Evolutionary conservation across 768 basidiomycete genomes (phyloP), one percentile per base, ranked within the genome.

Genomic region (Tylopilus cervinicoccineus): DNA sequence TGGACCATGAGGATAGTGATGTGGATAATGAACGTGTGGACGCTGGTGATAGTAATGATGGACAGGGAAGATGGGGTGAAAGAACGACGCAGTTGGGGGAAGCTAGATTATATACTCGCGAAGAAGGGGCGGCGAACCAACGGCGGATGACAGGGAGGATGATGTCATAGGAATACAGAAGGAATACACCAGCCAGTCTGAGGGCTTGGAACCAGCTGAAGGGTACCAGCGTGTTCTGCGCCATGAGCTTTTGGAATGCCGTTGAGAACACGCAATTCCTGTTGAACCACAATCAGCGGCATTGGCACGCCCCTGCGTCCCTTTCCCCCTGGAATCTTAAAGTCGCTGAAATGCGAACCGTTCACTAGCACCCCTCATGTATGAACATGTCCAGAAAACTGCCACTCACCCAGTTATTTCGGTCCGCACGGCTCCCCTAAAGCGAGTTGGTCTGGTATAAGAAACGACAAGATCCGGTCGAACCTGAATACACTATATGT

Each of bases 1-100:
- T 58, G 65, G 47, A 65, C 58, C 64, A 65, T 65, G 49, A 41
- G 42, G 51, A 50, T 65, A 52, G 56, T 59, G 17, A 62, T 65
- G 65, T 57, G 27, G 22, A 40, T 55, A 61, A 57, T 29, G 65
- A 65, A 45, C 42, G 63, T 67, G 63, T 41, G 23, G 39, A 16
- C 38, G 38, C 39, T 37, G 39, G 44, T 14, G 38, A 52, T 62
- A 50, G 49, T 53, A 43, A 48, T 55, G 54, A 36, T 17, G 38
- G 43, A 34, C 19, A 43, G 40, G 19, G 23, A 54, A 46, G 47
- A 49, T 7, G 41, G 50, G 47, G 33, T 22, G 44, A 29, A 38
- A 29, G 47, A 24, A 39, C 22, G 23, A 42, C 24, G 43, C 22
- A 22, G 13, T 12, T 24, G 43, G 13, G 20, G 22, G 20, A 10